Percentiles rank a stretch among this genome's conserved stretches.
phyloP scores from a whole-genome alignment of 1,284 basidiomycete genomes.

The Abortiporus biennis region DNA sequence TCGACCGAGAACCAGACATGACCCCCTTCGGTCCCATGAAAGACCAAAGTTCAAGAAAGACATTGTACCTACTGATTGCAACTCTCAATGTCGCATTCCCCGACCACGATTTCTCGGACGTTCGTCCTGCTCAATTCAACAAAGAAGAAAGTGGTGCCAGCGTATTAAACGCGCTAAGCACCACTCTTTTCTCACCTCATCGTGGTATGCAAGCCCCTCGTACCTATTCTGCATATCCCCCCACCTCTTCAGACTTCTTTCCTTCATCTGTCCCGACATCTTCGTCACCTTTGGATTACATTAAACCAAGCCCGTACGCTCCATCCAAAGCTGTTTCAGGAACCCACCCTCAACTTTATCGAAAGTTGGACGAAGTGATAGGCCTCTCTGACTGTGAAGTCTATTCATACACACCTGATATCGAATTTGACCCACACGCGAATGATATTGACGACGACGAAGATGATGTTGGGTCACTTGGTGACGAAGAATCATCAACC shows the following conservation, averaged over 20 bases:
- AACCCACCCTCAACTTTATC: constrained; percentile 80
- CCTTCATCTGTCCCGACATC: constrained; percentile 66
- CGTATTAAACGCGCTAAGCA: constrained; percentile 78
- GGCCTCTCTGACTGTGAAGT: constrained; percentile 92
- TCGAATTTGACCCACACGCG: constrained; percentile 93
- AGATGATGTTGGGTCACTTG: constrained; percentile 53
- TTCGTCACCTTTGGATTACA: constrained; percentile 55
- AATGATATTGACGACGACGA: constrained; percentile 75
- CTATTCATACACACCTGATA: constrained; percentile 91
- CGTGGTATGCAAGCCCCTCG: constrained; percentile 62
- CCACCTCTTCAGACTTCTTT: constrained; percentile 66
- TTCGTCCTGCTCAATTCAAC: constrained; percentile 88
- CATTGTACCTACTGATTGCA: constrained; percentile 90
- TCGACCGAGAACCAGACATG: constrained; percentile 62
- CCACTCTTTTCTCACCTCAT: constrained; percentile 66
- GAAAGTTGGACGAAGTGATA: constrained; percentile 87
- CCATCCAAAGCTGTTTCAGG: constrained; percentile 38
- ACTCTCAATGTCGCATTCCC: constrained; percentile 97
- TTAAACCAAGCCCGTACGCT: constrained; percentile 54
- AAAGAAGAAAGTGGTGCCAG: constrained; percentile 73
- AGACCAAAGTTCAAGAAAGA: constrained; percentile 77
- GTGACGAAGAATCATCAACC: constrained; percentile 51
- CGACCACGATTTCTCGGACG: constrained; percentile 95
- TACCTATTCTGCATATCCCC: constrained; percentile 78
- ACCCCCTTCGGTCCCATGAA: constrained; percentile 77